These are phyloP conservation scores for Botrytis porri DNA, from an alignment of 2,329 filamentous ascomycete genomes.

Conservation along the genomic window DNA sequence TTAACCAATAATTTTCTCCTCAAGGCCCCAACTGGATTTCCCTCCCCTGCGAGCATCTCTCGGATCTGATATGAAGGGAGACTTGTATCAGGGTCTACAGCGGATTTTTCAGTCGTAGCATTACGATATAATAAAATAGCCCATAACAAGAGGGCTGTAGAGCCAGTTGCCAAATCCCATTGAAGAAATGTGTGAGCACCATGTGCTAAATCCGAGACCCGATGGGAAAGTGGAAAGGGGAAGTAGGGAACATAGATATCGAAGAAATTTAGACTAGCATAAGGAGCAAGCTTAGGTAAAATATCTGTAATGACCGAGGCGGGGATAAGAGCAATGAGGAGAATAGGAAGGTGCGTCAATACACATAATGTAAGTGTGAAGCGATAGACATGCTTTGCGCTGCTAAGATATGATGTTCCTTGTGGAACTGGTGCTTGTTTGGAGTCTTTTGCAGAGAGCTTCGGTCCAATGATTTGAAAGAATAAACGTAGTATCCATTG, in stretches of 20 bases:
- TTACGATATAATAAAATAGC: constrained; percentile 40
- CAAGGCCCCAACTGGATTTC: constrained; percentile 25
- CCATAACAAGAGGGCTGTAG: constrained; percentile 46
- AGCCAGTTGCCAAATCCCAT: constrained; percentile 48
- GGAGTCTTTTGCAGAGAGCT: constrained; percentile 22
- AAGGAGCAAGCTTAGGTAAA: constrained; percentile 34
- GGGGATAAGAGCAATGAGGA: constrained; percentile 43
- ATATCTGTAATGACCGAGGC: constrained; percentile 40
- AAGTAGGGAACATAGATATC: constrained; percentile 41
- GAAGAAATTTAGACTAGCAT: constrained; percentile 39
- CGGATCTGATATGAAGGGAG: constrained; percentile 23
- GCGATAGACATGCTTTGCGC: constrained; percentile 29
- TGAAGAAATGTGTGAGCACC: constrained; percentile 47
- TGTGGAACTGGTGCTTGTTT: constrained; percentile 31
- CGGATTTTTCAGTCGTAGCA: constrained; percentile 27
- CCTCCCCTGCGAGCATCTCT: constrained; percentile 25
- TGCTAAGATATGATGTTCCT: constrained; percentile 29
- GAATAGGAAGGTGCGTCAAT: constrained; percentile 41
- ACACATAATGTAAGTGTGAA: constrained; percentile 43
- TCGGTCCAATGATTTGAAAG: constrained; percentile 24
- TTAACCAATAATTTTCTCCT: constrained; percentile 38
- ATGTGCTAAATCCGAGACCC: constrained; percentile 32
- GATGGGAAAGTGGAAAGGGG: constrained; percentile 35
- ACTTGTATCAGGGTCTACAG: constrained; percentile 24
- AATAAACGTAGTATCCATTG: constrained; percentile 35